Evolutionary conservation across 148 eudicot genomes (phyloP).

Genomic region (Rhododendron ovatum): DNA sequence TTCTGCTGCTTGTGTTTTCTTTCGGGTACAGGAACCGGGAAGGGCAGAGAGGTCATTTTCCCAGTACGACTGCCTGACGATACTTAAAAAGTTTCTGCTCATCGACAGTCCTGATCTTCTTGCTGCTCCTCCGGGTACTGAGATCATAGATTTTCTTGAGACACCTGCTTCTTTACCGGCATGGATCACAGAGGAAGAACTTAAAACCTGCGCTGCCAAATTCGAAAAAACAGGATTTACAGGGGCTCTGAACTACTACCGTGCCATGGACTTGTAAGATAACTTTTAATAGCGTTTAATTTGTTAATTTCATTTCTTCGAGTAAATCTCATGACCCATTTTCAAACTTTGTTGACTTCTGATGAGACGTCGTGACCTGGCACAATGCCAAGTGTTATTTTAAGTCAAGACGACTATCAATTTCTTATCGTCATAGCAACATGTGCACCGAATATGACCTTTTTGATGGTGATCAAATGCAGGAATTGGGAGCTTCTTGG

Average conservation of each 20-base stretch:
- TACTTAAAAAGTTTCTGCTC: constrained; percentile 1
- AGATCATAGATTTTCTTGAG: constrained; percentile 8
- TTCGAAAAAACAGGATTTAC: constrained; percentile 9
- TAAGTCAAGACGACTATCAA: background rate
- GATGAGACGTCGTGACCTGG: background rate
- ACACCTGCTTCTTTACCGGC: constrained; percentile 4
- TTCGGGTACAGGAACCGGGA: background rate
- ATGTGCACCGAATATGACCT: too few relatives aligned
- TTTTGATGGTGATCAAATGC: too few relatives aligned
- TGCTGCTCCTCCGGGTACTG: constrained; percentile 6
- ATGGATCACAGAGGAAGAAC: constrained; percentile 14
- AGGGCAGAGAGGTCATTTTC: constrained; percentile 11
- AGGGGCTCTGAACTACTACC: background rate
- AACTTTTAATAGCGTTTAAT: background rate
- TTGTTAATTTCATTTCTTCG: background rate
- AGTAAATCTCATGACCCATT: background rate
- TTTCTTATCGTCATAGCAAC: too few relatives aligned
- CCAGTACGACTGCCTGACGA: background rate
- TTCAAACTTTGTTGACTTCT: background rate
- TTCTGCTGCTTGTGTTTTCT: background rate
- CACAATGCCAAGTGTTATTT: background rate
- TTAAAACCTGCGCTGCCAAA: background rate
- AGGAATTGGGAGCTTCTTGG: background rate
- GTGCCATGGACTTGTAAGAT: background rate
- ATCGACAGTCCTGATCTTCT: constrained; percentile 1